Evolutionary conservation across 805 yeast species (phyloP).

Genomic region (Candida andamanensis): DNA sequence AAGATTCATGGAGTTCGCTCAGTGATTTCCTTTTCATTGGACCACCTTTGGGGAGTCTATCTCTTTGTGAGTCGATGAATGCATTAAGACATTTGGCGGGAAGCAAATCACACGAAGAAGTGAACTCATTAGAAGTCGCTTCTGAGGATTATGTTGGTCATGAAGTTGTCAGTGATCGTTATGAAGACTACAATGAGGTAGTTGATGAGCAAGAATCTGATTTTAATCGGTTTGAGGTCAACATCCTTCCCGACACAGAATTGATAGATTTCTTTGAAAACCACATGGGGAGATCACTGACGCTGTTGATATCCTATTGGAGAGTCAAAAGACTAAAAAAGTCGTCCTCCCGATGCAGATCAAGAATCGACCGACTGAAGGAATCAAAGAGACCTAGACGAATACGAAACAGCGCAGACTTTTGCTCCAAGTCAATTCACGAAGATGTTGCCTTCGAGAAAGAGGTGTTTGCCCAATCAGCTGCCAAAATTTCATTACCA

Average conservation of each 20-base stretch:
- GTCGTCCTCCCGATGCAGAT: no score
- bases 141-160: not conserved
- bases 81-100: not conserved
- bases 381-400: no score
- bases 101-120: not conserved
- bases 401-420: not conserved
- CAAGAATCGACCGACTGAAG: no score
- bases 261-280: no score
- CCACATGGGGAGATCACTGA: no score
- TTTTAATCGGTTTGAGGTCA: no score
- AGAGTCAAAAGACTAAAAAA: no score
- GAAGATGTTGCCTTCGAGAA: slow-evolving; percentile 2
- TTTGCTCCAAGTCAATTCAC: no score
- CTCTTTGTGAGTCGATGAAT: slow-evolving; percentile 2
- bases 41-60: not conserved
- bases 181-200: not conserved
- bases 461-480: slow-evolving; percentile 1
- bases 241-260: no score
- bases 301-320: no score
- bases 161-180: not conserved
- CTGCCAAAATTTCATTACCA: slow-evolving; percentile 2
- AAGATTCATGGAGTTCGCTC: not conserved
- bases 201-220: not conserved
- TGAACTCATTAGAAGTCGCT: not conserved
- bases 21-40: not conserved